phyloP scores from a whole-genome alignment of 129 eudicot genomes.

The Helichrysum umbraculigerum region DNA sequence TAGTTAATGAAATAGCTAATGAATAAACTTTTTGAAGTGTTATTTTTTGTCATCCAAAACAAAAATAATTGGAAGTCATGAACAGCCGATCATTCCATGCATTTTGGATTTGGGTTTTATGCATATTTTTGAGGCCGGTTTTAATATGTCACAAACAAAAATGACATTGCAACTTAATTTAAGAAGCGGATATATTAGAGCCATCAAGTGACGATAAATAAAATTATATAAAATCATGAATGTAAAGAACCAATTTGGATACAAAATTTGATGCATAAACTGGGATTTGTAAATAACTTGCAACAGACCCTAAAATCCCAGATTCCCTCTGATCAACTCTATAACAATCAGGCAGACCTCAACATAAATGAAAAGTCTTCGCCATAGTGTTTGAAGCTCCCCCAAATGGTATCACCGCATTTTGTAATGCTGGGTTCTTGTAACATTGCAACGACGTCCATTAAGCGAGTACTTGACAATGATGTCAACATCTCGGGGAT shows the following conservation, averaged over 20 bases:
- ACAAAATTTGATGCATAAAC: conserved; percentile 28
- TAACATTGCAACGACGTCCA: conserved; percentile 58
- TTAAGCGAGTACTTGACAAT: conserved; percentile 66
- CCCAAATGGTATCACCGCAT: conserved; percentile 48
- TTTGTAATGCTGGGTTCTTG: conserved; percentile 74
- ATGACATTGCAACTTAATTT: not conserved
- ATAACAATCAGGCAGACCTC: not conserved
- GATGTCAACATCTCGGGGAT: conserved; percentile 94
- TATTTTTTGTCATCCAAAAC: not conserved
- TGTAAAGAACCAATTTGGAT: conserved; percentile 16
- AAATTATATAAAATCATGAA: conserved; percentile 20
- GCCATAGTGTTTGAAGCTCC: not conserved
- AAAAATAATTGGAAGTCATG: not conserved
- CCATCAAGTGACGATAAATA: not conserved
- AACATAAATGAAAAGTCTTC: conserved; percentile 6
- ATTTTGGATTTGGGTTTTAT: not conserved
- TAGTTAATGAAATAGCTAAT: not conserved
- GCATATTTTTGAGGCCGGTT: not conserved
- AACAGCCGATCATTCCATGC: not conserved
- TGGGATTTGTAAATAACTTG: not conserved
- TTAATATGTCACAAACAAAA: not conserved
- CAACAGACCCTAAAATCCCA: not conserved
- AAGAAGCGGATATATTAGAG: not conserved
- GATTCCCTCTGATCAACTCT: not conserved
- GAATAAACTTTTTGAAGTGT: not conserved